Evolutionary conservation across 192 early-diverging fungal species (phyloP).

Genomic region (Chytriomyces sp.): DNA sequence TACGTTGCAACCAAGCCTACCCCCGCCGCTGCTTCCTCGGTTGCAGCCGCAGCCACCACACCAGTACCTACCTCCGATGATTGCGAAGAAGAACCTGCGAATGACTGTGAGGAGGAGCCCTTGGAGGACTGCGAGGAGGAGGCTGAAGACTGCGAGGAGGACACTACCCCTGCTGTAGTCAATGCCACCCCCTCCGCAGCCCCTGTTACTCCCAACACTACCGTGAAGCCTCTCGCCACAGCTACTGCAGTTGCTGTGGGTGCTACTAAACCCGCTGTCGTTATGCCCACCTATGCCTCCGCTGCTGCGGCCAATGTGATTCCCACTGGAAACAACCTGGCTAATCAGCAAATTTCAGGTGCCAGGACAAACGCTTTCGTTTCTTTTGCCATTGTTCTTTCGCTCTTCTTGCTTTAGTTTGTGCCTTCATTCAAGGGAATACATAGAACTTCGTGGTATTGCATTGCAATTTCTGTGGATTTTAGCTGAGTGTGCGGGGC

Average conservation of each 20-base stretch:
- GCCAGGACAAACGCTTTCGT: background rate
- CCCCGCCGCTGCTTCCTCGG: background rate
- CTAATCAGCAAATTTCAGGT: background rate
- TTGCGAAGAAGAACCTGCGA: background rate
- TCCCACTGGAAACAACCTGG: background rate
- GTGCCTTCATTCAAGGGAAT: too few relatives aligned
- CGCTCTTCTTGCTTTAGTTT: background rate
- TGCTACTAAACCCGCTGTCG: background rate
- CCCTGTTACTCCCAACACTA: too few relatives aligned
- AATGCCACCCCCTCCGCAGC: background rate
- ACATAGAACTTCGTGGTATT: background rate
- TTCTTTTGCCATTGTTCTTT: background rate
- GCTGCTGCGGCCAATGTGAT: background rate
- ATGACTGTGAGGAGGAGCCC: slow-evolving; percentile 1
- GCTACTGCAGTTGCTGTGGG: background rate
- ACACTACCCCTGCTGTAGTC: background rate
- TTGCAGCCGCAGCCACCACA: background rate
- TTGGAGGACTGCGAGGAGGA: background rate
- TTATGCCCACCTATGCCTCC: background rate
- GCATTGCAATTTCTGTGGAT: too few relatives aligned
- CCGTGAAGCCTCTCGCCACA: background rate
- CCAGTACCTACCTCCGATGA: background rate
- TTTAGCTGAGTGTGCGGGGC: too few relatives aligned
- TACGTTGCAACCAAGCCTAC: background rate
- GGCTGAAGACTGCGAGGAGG: background rate